Evolutionary conservation across 2,329 filamentous ascomycete genomes (phyloP).

Genomic region (Dichotomopilus funicola): DNA sequence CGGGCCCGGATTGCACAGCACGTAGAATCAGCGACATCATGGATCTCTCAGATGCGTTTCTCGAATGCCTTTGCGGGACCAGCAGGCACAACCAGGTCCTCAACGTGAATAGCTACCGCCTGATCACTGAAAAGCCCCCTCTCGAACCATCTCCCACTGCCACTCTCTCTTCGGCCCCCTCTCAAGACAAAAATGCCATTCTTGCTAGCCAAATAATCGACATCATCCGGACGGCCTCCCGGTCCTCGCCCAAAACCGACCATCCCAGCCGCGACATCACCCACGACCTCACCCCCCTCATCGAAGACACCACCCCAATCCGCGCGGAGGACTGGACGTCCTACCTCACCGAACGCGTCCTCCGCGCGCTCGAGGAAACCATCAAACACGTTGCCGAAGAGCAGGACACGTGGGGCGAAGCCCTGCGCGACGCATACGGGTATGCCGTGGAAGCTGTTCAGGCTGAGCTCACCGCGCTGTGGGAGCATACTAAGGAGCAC

Average conservation of each 20-base stretch:
- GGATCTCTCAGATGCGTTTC: conserved; percentile 3
- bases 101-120: not conserved
- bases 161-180: not conserved
- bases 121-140: conserved; percentile 10
- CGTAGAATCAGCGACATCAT: not conserved
- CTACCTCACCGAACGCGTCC: conserved; percentile 25
- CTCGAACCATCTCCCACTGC: not conserved
- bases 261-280: not conserved
- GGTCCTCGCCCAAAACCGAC: not conserved
- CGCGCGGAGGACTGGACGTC: conserved; percentile 27
- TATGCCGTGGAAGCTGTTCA: not conserved
- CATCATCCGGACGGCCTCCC: conserved; percentile 1
- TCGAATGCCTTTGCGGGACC: conserved; percentile 13
- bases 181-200: not conserved
- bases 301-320: conserved; percentile 18
- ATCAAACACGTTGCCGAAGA: conserved; percentile 15
- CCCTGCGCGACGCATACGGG: conserved; percentile 11
- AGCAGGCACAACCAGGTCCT: not conserved
- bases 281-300: conserved; percentile 1
- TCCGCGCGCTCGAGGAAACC: conserved; percentile 25
- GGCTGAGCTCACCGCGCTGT: conserved; percentile 5
- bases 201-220: conserved; percentile 4
- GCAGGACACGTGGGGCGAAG: conserved; percentile 15
- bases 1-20: not conserved
- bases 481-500: conserved; percentile 11